Percentiles rank a stretch among this genome's conserved stretches.
Evolutionary conservation across 2,329 filamentous ascomycete genomes (phyloP).

Genomic region (Colletotrichum nymphaeae): DNA sequence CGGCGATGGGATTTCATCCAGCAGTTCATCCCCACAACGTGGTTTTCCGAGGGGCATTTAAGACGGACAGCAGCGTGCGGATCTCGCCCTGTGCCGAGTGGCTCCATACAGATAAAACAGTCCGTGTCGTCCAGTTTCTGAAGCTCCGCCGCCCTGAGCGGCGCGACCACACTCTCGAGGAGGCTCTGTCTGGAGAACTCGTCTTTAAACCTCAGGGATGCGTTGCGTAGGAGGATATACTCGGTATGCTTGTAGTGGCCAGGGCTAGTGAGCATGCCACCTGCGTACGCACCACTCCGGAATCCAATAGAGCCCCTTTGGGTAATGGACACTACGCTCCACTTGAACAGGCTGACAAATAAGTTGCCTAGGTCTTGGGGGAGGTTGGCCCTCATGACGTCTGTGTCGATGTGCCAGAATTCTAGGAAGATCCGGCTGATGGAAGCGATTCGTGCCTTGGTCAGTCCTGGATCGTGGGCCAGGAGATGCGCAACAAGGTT

Average conservation of each 20-base stretch:
- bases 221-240: not conserved
- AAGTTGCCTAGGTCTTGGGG: not conserved
- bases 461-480: not conserved
- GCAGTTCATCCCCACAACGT: constrained; percentile 18
- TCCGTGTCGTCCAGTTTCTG: not conserved
- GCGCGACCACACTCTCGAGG: not conserved
- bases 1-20: not conserved
- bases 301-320: not conserved
- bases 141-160: not conserved
- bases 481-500: not conserved
- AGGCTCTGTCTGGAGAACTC: not conserved
- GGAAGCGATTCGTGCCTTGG: not conserved
- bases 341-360: not conserved
- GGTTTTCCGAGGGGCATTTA: not conserved
- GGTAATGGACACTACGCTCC: not conserved
- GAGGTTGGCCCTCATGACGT: not conserved
- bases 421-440: not conserved
- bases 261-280: not conserved
- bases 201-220: not conserved
- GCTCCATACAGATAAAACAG: constrained; percentile 8
- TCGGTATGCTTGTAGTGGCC: not conserved
- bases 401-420: not conserved
- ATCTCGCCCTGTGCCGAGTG: not conserved
- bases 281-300: not conserved
- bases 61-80: constrained; percentile 11